Conservation (phyloP, 2,329 filamentous ascomycete genomes). For the Hypoxylon sp. region DNA sequence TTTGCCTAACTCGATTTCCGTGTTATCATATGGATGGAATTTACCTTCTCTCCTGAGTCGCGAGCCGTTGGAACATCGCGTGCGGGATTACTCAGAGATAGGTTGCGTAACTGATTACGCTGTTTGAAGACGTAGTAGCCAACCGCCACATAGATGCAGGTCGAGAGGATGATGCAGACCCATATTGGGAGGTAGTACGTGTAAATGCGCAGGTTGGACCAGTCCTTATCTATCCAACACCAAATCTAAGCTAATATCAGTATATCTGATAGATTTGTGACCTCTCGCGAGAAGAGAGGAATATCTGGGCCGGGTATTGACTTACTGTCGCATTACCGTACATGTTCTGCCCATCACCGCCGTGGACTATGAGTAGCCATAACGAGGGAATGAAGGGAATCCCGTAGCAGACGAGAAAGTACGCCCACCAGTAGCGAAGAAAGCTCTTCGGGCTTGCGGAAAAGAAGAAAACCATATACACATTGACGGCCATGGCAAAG, state of each 20-base stretch:
- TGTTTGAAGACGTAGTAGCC: constrained; percentile 73
- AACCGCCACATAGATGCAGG: constrained; percentile 69
- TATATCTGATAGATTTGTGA: neutral
- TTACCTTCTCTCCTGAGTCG: constrained; percentile 55
- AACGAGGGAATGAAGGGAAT: constrained; percentile 78
- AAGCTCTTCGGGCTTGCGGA: constrained; percentile 76
- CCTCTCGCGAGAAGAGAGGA: neutral
- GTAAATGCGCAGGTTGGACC: constrained; percentile 71
- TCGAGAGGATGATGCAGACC: constrained; percentile 70
- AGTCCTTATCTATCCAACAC: constrained; percentile 72
- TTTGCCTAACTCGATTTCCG: too few relatives aligned
- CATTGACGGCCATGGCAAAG: constrained; percentile 85
- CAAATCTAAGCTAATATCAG: constrained; percentile 63
- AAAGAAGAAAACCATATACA: constrained; percentile 78
- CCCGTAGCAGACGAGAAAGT: constrained; percentile 79
- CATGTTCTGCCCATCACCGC: constrained; percentile 56
- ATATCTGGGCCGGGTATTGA: constrained; percentile 11
- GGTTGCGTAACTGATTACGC: constrained; percentile 65
- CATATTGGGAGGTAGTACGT: constrained; percentile 74
- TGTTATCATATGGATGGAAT: neutral
- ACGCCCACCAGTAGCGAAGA: constrained; percentile 78
- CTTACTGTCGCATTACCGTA: constrained; percentile 72
- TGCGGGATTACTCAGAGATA: constrained; percentile 63
- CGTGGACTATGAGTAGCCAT: constrained; percentile 71
- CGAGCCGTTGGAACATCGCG: constrained; percentile 45